phyloP scores from a whole-genome alignment of 2,329 filamentous ascomycete genomes.

The Pyrenochaeta sp. region DNA sequence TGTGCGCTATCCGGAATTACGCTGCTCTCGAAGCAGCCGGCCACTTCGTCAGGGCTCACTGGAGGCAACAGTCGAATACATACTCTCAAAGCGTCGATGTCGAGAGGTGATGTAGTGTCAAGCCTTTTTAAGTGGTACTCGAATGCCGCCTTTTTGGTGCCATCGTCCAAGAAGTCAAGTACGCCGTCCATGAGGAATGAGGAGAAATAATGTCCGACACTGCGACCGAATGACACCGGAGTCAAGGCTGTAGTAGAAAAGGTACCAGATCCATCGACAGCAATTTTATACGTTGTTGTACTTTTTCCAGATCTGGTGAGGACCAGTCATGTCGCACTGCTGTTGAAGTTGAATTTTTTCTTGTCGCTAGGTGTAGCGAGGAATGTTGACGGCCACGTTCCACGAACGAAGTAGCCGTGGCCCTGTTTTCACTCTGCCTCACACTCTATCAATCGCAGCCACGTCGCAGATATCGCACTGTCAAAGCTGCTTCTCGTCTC shows the following conservation, averaged over 20 bases:
- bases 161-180: slow-evolving; percentile 32
- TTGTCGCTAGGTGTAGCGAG: slow-evolving; percentile 16
- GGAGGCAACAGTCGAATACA: slow-evolving; percentile 32
- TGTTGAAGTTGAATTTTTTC: slow-evolving; percentile 10
- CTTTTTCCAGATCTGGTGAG: neutral
- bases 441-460: slow-evolving; percentile 14
- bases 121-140: slow-evolving; percentile 32
- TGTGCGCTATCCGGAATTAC: neutral
- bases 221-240: slow-evolving; percentile 7
- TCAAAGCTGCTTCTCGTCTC: slow-evolving; percentile 1
- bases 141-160: slow-evolving; percentile 29
- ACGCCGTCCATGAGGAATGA: slow-evolving; percentile 23
- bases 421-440: slow-evolving; percentile 3
- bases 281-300: neutral
- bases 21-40: neutral
- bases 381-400: slow-evolving; percentile 27
- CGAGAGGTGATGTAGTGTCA: slow-evolving; percentile 19
- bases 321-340: neutral
- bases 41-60: neutral
- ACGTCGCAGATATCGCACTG: slow-evolving; percentile 18
- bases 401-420: slow-evolving; percentile 1
- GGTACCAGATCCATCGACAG: neutral
- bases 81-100: slow-evolving; percentile 30
- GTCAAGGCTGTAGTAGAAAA: neutral
- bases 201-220: slow-evolving; percentile 1